These are phyloP conservation scores for Hygrophorus russula DNA, from an alignment of 768 basidiomycete genomes.

Conservation along the genomic window DNA sequence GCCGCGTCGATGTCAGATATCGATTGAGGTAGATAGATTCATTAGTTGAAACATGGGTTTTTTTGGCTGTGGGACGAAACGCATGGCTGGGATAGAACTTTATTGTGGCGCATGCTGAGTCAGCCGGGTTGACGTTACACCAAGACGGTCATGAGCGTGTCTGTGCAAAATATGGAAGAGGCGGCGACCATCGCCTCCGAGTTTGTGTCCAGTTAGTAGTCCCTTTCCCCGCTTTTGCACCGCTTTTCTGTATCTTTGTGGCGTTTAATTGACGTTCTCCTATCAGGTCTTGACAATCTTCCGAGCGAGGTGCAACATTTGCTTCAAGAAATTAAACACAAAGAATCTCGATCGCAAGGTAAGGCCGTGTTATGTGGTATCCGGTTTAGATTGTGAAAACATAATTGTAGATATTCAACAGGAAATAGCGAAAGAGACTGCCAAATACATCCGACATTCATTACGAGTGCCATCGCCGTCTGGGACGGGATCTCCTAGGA, in stretches of 20 bases:
- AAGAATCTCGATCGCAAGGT: slow-evolving; percentile 28
- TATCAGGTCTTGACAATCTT: slow-evolving; percentile 33
- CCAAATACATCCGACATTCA: slow-evolving; percentile 26
- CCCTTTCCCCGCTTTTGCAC: not conserved
- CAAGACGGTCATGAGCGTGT: not conserved
- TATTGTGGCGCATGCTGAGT: not conserved
- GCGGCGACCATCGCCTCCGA: slow-evolving; percentile 32
- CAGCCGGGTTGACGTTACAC: not conserved
- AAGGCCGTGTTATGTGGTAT: not conserved
- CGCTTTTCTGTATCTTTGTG: not conserved
- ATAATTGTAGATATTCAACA: slow-evolving; percentile 26
- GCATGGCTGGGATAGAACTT: not conserved
- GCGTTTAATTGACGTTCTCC: slow-evolving; percentile 4
- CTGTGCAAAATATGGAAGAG: slow-evolving; percentile 28
- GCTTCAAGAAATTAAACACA: slow-evolving; percentile 31
- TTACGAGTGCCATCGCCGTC: slow-evolving; percentile 14
- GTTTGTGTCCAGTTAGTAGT: slow-evolving; percentile 30
- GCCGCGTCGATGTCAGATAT: too few species aligned
- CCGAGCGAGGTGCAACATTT: slow-evolving; percentile 35
- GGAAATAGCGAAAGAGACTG: slow-evolving; percentile 26
- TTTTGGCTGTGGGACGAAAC: too few species aligned
- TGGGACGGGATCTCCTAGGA: slow-evolving; percentile 1
- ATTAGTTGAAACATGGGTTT: too few species aligned
- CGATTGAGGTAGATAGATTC: too few species aligned
- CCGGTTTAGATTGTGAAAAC: not conserved